Percentiles rank a stretch among this genome's conserved stretches.
Evolutionary conservation across 305 asterid species (phyloP).

Genomic region (Fraxinus greggii): DNA sequence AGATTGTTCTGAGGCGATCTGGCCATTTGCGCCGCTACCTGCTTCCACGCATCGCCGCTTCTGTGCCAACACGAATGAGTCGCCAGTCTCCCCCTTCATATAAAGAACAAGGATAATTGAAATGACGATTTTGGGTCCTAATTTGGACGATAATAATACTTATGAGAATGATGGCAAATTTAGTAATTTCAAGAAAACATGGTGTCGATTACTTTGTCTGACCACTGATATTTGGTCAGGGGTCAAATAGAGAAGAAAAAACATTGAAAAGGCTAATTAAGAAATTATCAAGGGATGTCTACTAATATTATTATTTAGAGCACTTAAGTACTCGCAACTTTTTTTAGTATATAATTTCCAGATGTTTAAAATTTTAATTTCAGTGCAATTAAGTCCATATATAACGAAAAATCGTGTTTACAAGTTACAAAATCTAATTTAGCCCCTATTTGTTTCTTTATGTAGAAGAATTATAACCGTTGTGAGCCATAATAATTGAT

Average conservation of each 20-base stretch:
- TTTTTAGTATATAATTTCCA: not conserved
- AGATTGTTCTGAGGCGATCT: constrained; percentile 42
- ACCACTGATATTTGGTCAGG: not conserved
- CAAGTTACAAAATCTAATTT: not conserved
- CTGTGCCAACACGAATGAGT: constrained; percentile 44
- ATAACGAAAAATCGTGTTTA: not conserved
- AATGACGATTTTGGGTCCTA: not conserved
- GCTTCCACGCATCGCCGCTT: constrained; percentile 53
- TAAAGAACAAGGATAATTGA: not conserved
- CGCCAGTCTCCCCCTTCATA: not conserved
- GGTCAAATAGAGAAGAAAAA: not conserved
- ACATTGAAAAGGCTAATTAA: not conserved
- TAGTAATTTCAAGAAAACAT: not conserved
- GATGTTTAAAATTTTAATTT: not conserved
- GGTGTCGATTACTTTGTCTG: not conserved
- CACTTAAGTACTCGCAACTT: not conserved
- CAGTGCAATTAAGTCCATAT: not conserved
- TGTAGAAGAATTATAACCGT: no score
- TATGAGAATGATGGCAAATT: not conserved
- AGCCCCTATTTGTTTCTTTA: no score
- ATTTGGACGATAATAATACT: not conserved
- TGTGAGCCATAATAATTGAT: no score
- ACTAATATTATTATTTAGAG: not conserved
- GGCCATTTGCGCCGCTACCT: constrained; percentile 44
- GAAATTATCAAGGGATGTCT: not conserved